Base-by-base conservation (phyloP, 768 basidiomycete species). In the Dioszegia aurantiaca region DNA sequence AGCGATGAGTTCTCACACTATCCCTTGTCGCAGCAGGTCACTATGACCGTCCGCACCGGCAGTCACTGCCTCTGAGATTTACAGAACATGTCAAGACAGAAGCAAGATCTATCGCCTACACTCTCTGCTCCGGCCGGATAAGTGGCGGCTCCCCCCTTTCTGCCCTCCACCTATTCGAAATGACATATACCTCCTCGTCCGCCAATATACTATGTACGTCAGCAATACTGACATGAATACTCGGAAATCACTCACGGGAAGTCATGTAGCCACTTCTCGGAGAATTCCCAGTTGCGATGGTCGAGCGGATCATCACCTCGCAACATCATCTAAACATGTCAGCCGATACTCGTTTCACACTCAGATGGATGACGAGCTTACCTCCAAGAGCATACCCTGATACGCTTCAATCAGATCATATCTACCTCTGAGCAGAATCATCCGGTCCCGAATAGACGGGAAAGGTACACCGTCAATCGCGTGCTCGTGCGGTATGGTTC, bases 381-480 rank as follows among this genome's bases (percentile, higher is more conserved):
- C 81, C 3, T 83, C 82, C 24, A 75, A 79, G 30, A 87, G 80
- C 62, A 89, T 86, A 60, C 88, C 86, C 59, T 86, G 81, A 27
- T 91, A 78, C 66, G 87, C 89, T 60, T 90, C 89, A 0, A 86
- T 83, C 14, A 95, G 78, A 61, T 75, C 70, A 49, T 71, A 75
- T 37, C 69, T 72, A 87, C 91, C 87, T 80, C 90, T 82, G 31
- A 90, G 78, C 17, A 94, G 80, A 65, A 97, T 95, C 82, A 94
- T 87, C 31, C 90, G 83, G 67, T 95, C 92, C 33, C 93, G 83
- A 56, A 97, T 79, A 67, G 90, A 88, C 45, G 93, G 88, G 77
- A 92, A 89, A 58, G 90, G 82, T 45, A 95, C 85, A 43, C 86
- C 84, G 74, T 95, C 92, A 67, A 95, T 90, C n/a, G 87, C 82